Evolutionary conservation across 1,284 basidiomycete species (phyloP), one percentile per base, ranked within the genome.

Genomic region (Irpex sp.): DNA sequence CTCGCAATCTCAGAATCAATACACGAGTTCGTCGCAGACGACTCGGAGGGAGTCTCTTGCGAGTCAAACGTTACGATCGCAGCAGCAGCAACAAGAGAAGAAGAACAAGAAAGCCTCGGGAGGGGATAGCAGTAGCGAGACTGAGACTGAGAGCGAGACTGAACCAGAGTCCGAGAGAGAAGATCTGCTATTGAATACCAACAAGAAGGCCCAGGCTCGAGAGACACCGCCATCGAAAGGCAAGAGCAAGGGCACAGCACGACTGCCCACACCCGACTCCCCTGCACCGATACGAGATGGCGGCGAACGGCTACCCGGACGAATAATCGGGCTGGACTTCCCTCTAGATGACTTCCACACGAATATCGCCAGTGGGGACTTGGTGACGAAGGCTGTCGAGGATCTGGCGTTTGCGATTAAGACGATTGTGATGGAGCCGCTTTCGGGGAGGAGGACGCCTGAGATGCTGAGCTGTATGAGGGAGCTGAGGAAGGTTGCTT

Each of bases 341-440:
- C 93, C 94, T 1, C 78, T 96, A 49, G 80, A 79, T 58, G 94
- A 96, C 76, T 96, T 96, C 76, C 78, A 79, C 65, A 78, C 81
- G 67, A 88, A 93, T 68, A 77, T 92, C 17, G 80, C 81, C 49
- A 80, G 83, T 58, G 92, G 91, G 0, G 92, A 94, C 72, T 76
- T 93, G 15, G 92, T 94, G 57, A 85, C 82, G 26, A 94, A 96
- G 74, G 92, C 92, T 0, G 89, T 94, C 8, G 85, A 90, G 70
- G 93, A 96, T 75, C 74, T 96, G 37, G 85, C 81, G 9, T 79
- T 74, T 15, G 89, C 93, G 2, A 84, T 96, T 52, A 79, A 79
- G 64, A 89, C 94, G 70, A 84, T 93, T 59, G 81, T 92, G 11
- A 73, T 82, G 62, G 79, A 81, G 34, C 91, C 91, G 26, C 94